These are phyloP conservation scores for Pseudogymnoascus sp. DNA, from an alignment of 2,329 filamentous ascomycete genomes.

Conservation along the genomic window DNA sequence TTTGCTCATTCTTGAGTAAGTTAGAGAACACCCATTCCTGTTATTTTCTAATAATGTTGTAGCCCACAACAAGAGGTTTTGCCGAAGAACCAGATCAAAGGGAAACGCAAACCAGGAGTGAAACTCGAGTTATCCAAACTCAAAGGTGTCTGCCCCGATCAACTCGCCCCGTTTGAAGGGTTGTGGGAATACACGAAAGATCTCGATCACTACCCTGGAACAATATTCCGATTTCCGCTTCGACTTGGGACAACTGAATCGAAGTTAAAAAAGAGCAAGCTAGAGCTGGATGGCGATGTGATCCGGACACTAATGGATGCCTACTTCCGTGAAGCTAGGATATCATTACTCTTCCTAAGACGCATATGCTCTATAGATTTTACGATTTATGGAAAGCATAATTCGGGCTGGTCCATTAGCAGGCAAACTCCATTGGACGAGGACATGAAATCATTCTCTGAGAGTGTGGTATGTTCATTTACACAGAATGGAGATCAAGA, in stretches of 20 bases:
- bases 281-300: constrained; percentile 2
- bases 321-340: constrained; percentile 22
- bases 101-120: constrained; percentile 19
- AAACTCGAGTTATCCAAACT: constrained; percentile 19
- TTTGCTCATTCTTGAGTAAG: constrained; percentile 29
- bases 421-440: not conserved
- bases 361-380: constrained; percentile 18
- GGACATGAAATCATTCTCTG: not conserved
- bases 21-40: not conserved
- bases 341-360: constrained; percentile 22
- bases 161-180: constrained; percentile 19
- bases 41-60: not conserved
- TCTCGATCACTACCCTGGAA: constrained; percentile 19
- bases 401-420: constrained; percentile 17
- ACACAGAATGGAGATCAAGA: not conserved
- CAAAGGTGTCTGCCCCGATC: constrained; percentile 16
- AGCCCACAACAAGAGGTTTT: constrained; percentile 23
- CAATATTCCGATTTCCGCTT: constrained; percentile 25
- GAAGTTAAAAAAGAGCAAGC: constrained; percentile 11
- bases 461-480: not conserved
- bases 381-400: constrained; percentile 10
- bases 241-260: constrained; percentile 9
- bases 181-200: constrained; percentile 19
- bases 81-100: constrained; percentile 15
- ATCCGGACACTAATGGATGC: not conserved